These are phyloP conservation scores for Tetraselmis chui DNA, from an alignment of 139 green algal species.

Conservation along the genomic window DNA sequence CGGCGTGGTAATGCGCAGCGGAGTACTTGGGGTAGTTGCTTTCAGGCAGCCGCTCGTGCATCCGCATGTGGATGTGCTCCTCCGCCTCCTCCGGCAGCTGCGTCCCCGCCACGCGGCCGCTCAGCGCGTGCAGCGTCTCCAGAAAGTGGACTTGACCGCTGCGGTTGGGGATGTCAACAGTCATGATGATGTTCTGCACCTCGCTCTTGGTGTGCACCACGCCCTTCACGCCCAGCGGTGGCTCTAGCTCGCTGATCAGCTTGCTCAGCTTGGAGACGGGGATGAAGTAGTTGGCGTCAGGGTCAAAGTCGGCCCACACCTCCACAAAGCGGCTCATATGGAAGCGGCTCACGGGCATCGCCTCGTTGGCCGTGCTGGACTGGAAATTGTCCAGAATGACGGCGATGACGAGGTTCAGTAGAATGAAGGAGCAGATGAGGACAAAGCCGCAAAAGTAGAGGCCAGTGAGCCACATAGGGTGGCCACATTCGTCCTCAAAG, in stretches of 20 bases:
- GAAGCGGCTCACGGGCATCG: constrained; percentile 25
- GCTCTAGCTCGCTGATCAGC: constrained; percentile 33
- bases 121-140: constrained; percentile 64
- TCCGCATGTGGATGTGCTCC: constrained; percentile 17
- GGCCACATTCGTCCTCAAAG: too few species aligned
- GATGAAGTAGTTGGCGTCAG: constrained; percentile 37
- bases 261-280: constrained; percentile 22
- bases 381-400: constrained; percentile 63
- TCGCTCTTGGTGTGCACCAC: constrained; percentile 14
- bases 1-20: constrained; percentile 58
- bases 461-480: constrained; percentile 24
- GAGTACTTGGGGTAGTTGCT: constrained; percentile 43
- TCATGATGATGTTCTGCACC: constrained; percentile 37
- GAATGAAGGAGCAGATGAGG: constrained; percentile 49
- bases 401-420: constrained; percentile 68
- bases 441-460: constrained; percentile 67
- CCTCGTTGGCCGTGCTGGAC: constrained; percentile 20
- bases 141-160: constrained; percentile 42
- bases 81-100: constrained; percentile 30
- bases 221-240: constrained; percentile 34
- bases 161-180: constrained; percentile 39
- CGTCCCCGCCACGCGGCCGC: constrained; percentile 43
- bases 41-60: constrained; percentile 29
- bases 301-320: constrained; percentile 49
- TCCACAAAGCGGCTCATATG: constrained; percentile 31